phyloP scores from a whole-genome alignment of 257 asterid species.

The Petunia secreta region DNA sequence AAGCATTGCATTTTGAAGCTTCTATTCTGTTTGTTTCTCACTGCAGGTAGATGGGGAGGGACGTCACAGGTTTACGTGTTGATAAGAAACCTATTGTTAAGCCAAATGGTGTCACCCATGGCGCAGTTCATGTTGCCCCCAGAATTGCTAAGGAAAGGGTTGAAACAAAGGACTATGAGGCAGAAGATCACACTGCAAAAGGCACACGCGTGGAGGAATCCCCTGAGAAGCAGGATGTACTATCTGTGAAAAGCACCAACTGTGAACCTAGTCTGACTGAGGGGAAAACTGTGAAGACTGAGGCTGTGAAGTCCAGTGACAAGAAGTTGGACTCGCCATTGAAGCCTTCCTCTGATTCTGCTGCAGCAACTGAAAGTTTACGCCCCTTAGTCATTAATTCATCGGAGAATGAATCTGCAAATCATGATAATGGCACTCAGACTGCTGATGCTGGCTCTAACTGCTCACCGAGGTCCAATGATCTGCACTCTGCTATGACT shows the following conservation, averaged over 20 bases:
- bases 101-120: slow-evolving; percentile 46
- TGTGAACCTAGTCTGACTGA: slow-evolving; percentile 41
- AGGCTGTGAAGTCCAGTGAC: slow-evolving; percentile 53
- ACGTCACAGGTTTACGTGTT: slow-evolving; percentile 47
- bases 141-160: slow-evolving; percentile 39
- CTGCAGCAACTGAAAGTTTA: slow-evolving; percentile 41
- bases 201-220: slow-evolving; percentile 37
- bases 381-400: slow-evolving; percentile 39
- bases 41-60: slow-evolving; percentile 66
- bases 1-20: background rate
- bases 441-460: slow-evolving; percentile 42
- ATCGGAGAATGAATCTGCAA: slow-evolving; percentile 43
- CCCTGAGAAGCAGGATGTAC: slow-evolving; percentile 57
- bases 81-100: slow-evolving; percentile 45
- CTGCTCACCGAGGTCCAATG: slow-evolving; percentile 42
- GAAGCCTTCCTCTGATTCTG: slow-evolving; percentile 54
- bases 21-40: slow-evolving; percentile 20
- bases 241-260: slow-evolving; percentile 61
- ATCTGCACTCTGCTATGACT: slow-evolving; percentile 45
- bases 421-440: slow-evolving; percentile 46
- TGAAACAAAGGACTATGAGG: slow-evolving; percentile 37
- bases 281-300: slow-evolving; percentile 51
- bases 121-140: slow-evolving; percentile 44
- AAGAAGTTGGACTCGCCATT: slow-evolving; percentile 47
- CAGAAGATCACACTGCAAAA: slow-evolving; percentile 40